Conservation (phyloP, 352 stramenopile genomes). For the Phytophthora cactorum region DNA sequence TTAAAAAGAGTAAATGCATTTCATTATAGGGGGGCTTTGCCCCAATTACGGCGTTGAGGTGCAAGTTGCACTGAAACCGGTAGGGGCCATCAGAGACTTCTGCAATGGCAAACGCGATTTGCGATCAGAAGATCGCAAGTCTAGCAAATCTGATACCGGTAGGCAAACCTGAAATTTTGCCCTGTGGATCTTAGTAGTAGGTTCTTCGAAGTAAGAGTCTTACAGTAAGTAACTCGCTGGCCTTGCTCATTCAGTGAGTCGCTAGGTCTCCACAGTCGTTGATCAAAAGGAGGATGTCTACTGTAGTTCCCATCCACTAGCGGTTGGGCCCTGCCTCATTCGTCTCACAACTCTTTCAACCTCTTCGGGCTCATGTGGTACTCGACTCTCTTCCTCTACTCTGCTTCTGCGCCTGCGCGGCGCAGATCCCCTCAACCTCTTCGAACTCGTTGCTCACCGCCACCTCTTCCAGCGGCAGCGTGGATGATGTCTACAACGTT, state of each 20-base stretch:
- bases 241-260: not conserved
- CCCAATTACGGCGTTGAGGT: no score
- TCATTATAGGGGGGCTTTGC: no score
- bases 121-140: not conserved
- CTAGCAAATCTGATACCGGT: not conserved
- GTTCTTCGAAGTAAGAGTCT: not conserved
- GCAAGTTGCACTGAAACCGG: not conserved
- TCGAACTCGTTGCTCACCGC: not conserved
- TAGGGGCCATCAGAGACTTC: not conserved
- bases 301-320: not conserved
- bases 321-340: not conserved
- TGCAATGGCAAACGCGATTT: not conserved
- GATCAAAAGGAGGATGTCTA: not conserved
- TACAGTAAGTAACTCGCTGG: not conserved
- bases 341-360: constrained; percentile 1
- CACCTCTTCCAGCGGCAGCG: constrained; percentile 10
- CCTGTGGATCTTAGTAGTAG: not conserved
- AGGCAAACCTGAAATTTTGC: no score
- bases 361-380: constrained; percentile 25
- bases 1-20: no score
- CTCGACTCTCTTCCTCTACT: constrained; percentile 23
- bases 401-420: constrained; percentile 18
- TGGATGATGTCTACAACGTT: constrained; percentile 29
- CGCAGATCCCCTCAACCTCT: constrained; percentile 7
- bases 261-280: not conserved